Evolutionary conservation across 78 protist genomes (phyloP), one percentile per base, ranked within the genome.

Genomic region (Dictyostelium firmibasis): DNA sequence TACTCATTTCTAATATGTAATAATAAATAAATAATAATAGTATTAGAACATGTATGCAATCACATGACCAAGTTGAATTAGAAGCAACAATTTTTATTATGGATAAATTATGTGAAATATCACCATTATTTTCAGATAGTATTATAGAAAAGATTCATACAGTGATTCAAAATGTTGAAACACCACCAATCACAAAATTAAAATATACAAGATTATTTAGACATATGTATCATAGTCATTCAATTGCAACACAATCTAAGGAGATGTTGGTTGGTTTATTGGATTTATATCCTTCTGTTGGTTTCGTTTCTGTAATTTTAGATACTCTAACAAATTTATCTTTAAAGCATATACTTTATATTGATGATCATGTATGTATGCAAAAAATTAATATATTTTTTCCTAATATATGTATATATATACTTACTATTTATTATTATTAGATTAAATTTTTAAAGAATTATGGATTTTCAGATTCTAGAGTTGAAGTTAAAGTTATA

Each of bases 81-180:
- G 91, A 92, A 18, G 91, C 96, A 25, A 78, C 79, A 11, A 75
- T 70, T 8, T 76, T 83, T 27, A 78, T 84, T 20, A 84, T 84
- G 91, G 96, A 92, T 64, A 64, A 41, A 77, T 47, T 92, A 7
- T 92, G 96, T 47, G 96, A 83, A 44, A 62, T 84, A 8, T 92
- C 96, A n/a, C 96, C 96, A 35, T 35, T 83, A 13, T 92, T 92
- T 82, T 76, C 91, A 41, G 91, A 92, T 64, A 92, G 96, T 64
- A 60, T 92, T 18, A 92, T 92, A 18, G 91, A 83, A 76, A 83
- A 84, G 82, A 72, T 92, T 5, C 36, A 83, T 47, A 83, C 83
- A 2, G 60, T 70, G 8, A 92, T 92, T 44, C 96, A 84, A 44
- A 43, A 69, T 74, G 81, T 89, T 8, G 94, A 89, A 69, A 89